Evolutionary conservation across 495 filamentous ascomycete genomes (phyloP).

Genomic region (Xylaria flabelliformis): DNA sequence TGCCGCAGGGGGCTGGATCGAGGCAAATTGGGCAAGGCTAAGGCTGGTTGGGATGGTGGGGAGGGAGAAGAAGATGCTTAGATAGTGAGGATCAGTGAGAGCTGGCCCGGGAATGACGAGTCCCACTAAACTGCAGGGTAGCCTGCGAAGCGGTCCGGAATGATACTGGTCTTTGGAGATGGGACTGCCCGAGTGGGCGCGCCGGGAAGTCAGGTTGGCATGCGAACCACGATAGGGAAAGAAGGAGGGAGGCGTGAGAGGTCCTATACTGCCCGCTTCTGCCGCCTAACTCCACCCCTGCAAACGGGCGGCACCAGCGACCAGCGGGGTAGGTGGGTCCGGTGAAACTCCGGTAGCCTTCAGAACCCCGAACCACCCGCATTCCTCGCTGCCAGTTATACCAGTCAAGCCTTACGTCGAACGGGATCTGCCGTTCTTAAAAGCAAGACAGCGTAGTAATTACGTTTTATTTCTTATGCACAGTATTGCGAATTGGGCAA

Average conservation of each 20-base stretch:
- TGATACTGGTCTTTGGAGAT: background rate
- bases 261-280: conserved; percentile 7
- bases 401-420: background rate
- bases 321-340: conserved; percentile 27
- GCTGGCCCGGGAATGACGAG: background rate
- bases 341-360: conserved; percentile 32
- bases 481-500: background rate
- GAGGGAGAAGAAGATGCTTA: conserved; percentile 14
- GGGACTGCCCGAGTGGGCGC: conserved; percentile 21
- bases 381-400: background rate
- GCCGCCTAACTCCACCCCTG: conserved; percentile 9
- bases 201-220: background rate
- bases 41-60: conserved; percentile 33
- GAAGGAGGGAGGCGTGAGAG: conserved; percentile 8
- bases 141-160: conserved; percentile 2
- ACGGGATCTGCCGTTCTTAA: background rate
- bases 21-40: conserved; percentile 31
- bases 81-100: background rate
- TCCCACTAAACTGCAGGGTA: conserved; percentile 8
- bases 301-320: background rate
- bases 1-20: background rate
- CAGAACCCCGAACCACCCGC: background rate
- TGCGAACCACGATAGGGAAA: conserved; percentile 14
- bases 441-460: background rate
- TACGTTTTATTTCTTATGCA: background rate